A percentile compares a stretch with the other conserved stretches of the same genome.
phyloP scores from a whole-genome alignment of 1,284 basidiomycete species.

The Lentinula novae-zelandiae region DNA sequence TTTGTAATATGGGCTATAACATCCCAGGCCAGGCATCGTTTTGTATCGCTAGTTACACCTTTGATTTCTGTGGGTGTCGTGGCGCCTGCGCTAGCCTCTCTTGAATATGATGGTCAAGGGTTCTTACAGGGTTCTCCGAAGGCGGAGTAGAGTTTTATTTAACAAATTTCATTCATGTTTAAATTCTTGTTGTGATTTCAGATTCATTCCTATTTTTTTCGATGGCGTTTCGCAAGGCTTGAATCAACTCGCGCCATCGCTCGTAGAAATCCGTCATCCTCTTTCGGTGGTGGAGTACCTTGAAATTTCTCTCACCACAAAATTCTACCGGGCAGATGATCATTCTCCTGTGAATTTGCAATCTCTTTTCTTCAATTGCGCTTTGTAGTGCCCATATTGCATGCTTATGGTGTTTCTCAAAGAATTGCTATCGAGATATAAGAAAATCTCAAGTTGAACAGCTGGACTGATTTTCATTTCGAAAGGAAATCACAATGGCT shows the following conservation, averaged over 20 bases:
- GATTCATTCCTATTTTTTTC: no score
- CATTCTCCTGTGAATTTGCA: slow-evolving; percentile 9
- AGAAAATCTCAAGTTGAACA: not conserved
- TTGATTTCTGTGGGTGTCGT: slow-evolving; percentile 12
- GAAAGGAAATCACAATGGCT: not conserved
- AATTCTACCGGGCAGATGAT: not conserved
- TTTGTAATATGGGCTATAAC: slow-evolving; percentile 32
- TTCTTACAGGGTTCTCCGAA: not conserved
- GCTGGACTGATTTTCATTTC: not conserved
- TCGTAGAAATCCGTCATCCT: not conserved
- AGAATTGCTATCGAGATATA: not conserved
- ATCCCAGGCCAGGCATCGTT: not conserved
- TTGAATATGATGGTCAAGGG: not conserved
- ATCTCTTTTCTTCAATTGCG: not conserved
- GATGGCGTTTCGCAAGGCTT: not conserved
- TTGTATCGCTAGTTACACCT: not conserved
- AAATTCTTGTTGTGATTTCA: no score
- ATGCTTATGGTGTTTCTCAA: slow-evolving; percentile 6
- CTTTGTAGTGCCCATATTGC: slow-evolving; percentile 6
- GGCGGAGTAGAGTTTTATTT: not conserved
- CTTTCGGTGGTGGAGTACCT: not conserved
- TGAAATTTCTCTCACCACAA: not conserved
- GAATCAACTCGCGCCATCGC: not conserved
- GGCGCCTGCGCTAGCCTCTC: slow-evolving; percentile 4
- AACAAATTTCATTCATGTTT: not conserved